Percentiles rank a stretch among this genome's conserved stretches.
Evolutionary conservation across 2,329 filamentous ascomycete genomes (phyloP).

Genomic region (Phoma sp.): DNA sequence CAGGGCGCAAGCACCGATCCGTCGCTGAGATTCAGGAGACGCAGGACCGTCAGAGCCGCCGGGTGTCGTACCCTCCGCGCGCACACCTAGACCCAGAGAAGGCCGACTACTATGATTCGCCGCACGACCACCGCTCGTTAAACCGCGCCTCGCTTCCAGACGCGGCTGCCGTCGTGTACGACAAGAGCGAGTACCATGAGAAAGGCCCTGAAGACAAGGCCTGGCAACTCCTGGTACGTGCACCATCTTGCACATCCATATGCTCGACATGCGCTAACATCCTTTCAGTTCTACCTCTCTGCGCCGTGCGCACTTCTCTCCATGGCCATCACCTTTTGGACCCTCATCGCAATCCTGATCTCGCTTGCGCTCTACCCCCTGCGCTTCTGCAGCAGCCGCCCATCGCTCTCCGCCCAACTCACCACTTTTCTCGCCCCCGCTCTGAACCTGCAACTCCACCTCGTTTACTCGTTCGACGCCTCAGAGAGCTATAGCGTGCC

Average conservation of each 20-base stretch:
- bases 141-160: conserved; percentile 30
- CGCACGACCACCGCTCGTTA: conserved; percentile 25
- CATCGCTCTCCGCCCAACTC: conserved; percentile 57
- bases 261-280: not conserved
- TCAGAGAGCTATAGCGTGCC: conserved; percentile 48
- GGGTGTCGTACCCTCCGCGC: conserved; percentile 30
- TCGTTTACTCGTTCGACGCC: conserved; percentile 53
- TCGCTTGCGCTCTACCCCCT: conserved; percentile 58
- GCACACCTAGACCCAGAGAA: conserved; percentile 47
- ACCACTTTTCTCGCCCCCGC: conserved; percentile 60
- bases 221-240: conserved; percentile 51
- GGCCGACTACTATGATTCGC: conserved; percentile 25
- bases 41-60: not conserved
- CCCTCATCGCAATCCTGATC: conserved; percentile 56
- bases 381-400: conserved; percentile 59
- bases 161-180: conserved; percentile 35
- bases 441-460: conserved; percentile 58
- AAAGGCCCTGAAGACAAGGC: conserved; percentile 52
- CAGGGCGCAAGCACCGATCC: conserved; percentile 24
- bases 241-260: not conserved
- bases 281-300: conserved; percentile 59
- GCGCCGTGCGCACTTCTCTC: conserved; percentile 62
- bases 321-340: conserved; percentile 61
- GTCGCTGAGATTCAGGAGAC: conserved; percentile 23
- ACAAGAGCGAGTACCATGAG: conserved; percentile 47